Percentiles rank a stretch among this genome's conserved stretches.
phyloP scores from a whole-genome alignment of 768 basidiomycete genomes.

The Leccinum rimulosum region DNA sequence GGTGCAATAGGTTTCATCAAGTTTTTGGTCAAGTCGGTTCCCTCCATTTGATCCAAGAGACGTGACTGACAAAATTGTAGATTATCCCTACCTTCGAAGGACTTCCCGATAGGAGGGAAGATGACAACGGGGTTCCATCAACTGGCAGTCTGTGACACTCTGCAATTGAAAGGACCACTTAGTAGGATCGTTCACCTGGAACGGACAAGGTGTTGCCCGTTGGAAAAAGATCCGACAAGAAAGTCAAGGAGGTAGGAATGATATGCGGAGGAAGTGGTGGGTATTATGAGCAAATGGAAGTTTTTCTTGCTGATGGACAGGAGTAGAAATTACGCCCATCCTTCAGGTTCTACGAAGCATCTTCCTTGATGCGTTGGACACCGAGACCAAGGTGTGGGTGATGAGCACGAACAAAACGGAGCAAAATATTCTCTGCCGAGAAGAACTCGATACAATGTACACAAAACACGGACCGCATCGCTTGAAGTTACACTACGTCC shows the following conservation, averaged over 20 bases:
- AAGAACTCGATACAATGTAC: slow-evolving; percentile 44
- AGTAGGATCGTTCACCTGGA: slow-evolving; percentile 57
- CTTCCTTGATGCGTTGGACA: slow-evolving; percentile 38
- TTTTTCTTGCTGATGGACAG: not conserved
- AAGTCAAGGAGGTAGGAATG: slow-evolving; percentile 45
- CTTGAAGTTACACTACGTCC: slow-evolving; percentile 43
- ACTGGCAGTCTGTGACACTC: slow-evolving; percentile 44
- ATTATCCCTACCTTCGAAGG: slow-evolving; percentile 23
- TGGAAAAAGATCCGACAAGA: slow-evolving; percentile 36
- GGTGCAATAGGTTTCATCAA: slow-evolving; percentile 47
- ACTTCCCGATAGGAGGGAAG: slow-evolving; percentile 45
- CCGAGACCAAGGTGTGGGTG: slow-evolving; percentile 42
- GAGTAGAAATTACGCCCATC: slow-evolving; percentile 50
- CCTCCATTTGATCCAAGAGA: not conserved
- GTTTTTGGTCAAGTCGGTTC: slow-evolving; percentile 48
- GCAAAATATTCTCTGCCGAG: slow-evolving; percentile 49
- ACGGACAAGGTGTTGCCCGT: slow-evolving; percentile 37
- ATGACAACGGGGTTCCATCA: slow-evolving; percentile 50
- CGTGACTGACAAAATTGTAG: slow-evolving; percentile 1
- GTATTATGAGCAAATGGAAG: slow-evolving; percentile 6
- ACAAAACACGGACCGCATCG: slow-evolving; percentile 27
- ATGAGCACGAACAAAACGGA: slow-evolving; percentile 47
- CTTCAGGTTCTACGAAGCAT: slow-evolving; percentile 52
- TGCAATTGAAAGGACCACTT: slow-evolving; percentile 61
- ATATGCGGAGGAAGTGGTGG: slow-evolving; percentile 56